Base-by-base conservation (phyloP, 768 basidiomycete genomes). In the Porpolomopsis calyptriformis region DNA sequence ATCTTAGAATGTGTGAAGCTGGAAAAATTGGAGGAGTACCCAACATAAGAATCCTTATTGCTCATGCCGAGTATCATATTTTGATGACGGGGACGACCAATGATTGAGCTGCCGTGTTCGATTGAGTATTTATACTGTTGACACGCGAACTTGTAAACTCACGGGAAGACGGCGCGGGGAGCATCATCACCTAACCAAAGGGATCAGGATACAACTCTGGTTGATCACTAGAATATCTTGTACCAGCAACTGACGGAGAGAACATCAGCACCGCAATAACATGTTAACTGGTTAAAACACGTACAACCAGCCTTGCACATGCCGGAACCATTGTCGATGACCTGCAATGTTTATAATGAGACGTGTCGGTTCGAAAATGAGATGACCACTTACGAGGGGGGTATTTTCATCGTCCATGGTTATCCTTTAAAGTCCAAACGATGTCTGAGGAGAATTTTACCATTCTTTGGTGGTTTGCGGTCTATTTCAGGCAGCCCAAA, bases 241-340 rank as follows among this genome's bases (percentile, higher is more conserved):
- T 71, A 80, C 80, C 82, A 72, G 81, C 78, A 66, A 81, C 80
- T 82, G 56, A 48, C 54, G 35, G 53, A 43, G 40, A 39, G 18
- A 45, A 40, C 50, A 29, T 60, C 12, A 58, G 54, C 39, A 34
- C 23, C 26, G 20, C 22, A 44, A 48, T 29, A 19, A 31, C 12
- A 25, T 33, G 41, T 51, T 40, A 50, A 42, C n/a, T 44, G 47
- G 41, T 25, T 20, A 55, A 54, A 33, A 53, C 31, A 82, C 85
- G 58, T 65, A 89, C 87, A 90, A 70, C 96, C 94, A 79, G 94
- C 94, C 74, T 98, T 98, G 85, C 93, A 97, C 93, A 97, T 98
- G 70, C 93, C 94, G 62, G 93, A 97, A 62, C 89, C 90, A 66
- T 88, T 88, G 68, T 90, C 85, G 63, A 87, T 84, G 66, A 88